Conservation (phyloP, 306 rosid species). For the Begonia peltatifolia region DNA sequence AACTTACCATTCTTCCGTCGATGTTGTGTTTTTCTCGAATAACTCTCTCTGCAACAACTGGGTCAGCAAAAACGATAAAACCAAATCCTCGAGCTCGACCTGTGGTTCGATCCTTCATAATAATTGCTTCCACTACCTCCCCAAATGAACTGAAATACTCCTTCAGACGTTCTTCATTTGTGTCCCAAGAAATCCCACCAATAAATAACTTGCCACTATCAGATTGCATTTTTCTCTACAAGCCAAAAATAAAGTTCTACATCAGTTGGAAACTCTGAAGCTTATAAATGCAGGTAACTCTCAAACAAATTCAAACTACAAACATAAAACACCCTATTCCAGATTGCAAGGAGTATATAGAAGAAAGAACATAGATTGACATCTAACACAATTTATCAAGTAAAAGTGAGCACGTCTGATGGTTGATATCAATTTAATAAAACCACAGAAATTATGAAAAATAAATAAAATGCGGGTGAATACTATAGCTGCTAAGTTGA, state of each 20-base stretch:
- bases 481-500: constrained; percentile 11
- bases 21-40: constrained; percentile 87
- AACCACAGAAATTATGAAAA: constrained; percentile 6
- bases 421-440: constrained; percentile 2
- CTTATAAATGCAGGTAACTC: no score
- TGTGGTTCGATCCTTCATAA: constrained; percentile 98
- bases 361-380: no score
- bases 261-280: no score
- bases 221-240: constrained; percentile 83
- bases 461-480: constrained; percentile 24
- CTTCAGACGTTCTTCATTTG: constrained; percentile 88
- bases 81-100: constrained; percentile 99
- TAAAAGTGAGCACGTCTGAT: no score
- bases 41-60: constrained; percentile 64
- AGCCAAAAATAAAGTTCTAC: constrained; percentile 8
- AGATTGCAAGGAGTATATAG: no score
- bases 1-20: constrained; percentile 91
- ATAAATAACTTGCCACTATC: constrained; percentile 86
- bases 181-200: constrained; percentile 99
- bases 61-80: constrained; percentile 77
- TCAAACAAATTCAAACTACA: no score
- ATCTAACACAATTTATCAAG: no score
- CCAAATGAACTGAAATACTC: constrained; percentile 79
- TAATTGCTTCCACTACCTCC: constrained; percentile 91
- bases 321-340: no score